Conservation (phyloP, 345 rosid species). For the sweet orange (Citrus sinensis) region DNA sequence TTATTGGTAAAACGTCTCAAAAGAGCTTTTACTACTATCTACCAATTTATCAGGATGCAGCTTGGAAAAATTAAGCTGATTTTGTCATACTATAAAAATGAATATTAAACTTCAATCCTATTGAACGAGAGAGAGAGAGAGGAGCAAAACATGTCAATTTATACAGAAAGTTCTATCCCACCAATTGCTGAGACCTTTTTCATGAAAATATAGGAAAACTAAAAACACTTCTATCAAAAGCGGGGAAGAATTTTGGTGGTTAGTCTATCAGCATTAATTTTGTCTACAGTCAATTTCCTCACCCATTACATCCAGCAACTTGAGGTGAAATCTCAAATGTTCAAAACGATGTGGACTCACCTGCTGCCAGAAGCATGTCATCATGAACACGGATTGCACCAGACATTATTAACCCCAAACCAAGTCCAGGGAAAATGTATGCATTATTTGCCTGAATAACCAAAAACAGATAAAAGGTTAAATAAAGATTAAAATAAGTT, state of each 20-base stretch:
- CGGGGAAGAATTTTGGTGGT: neutral
- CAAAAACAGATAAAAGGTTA: neutral
- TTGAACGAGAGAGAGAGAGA: neutral
- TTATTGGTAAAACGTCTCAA: neutral
- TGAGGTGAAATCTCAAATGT: neutral
- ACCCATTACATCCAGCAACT: neutral
- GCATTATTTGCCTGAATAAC: conserved; percentile 85
- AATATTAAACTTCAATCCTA: neutral
- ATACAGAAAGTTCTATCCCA: neutral
- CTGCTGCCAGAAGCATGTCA: conserved; percentile 90
- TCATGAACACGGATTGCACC: conserved; percentile 95
- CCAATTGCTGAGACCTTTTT: neutral
- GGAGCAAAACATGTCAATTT: neutral
- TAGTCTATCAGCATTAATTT: neutral
- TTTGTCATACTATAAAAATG: neutral
- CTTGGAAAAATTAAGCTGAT: neutral
- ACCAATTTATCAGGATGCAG: neutral
- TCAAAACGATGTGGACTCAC: conserved; percentile 34
- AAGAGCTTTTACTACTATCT: neutral
- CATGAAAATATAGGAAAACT: neutral
- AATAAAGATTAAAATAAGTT: neutral
- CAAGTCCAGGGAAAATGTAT: conserved; percentile 94
- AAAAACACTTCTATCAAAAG: neutral
- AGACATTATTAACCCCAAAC: conserved; percentile 91
- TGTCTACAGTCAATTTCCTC: neutral